Conservation (phyloP, 768 basidiomycete species). For the Lactarius hengduanensis region DNA sequence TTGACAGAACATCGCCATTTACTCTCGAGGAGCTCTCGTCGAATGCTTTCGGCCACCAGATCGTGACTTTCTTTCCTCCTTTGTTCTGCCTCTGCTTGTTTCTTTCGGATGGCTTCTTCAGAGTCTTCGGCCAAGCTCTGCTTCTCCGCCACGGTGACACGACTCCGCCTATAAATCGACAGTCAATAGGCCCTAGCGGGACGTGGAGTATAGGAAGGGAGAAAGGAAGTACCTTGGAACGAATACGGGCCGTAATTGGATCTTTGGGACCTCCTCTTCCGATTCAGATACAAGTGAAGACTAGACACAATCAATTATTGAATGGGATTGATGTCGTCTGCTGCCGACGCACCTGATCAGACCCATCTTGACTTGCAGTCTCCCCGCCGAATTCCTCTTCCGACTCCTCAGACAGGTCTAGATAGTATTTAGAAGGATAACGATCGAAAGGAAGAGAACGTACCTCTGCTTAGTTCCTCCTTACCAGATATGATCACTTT, state of each 20-base stretch:
- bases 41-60: constrained; percentile 92
- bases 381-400: constrained; percentile 49
- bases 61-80: constrained; percentile 86
- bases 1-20: constrained; percentile 34
- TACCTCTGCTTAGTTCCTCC: constrained; percentile 64
- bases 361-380: constrained; percentile 37
- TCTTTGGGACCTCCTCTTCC: constrained; percentile 73
- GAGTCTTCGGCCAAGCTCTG: constrained; percentile 67
- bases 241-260: constrained; percentile 89
- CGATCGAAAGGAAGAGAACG: constrained; percentile 34
- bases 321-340: constrained; percentile 21
- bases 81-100: constrained; percentile 76
- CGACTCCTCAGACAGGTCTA: constrained; percentile 37
- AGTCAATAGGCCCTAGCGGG: background rate
- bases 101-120: constrained; percentile 68
- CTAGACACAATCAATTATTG: constrained; percentile 59
- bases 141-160: constrained; percentile 67
- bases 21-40: constrained; percentile 91
- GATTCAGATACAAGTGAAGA: constrained; percentile 46
- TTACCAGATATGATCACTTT: constrained; percentile 77
- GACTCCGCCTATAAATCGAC: constrained; percentile 55
- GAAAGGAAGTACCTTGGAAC: constrained; percentile 70
- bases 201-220: background rate
- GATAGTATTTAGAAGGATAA: constrained; percentile 26
- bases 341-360: constrained; percentile 45